Base-by-base conservation (phyloP, 805 yeast genomes). In the Saccharomycopsis fibuligera region DNA sequence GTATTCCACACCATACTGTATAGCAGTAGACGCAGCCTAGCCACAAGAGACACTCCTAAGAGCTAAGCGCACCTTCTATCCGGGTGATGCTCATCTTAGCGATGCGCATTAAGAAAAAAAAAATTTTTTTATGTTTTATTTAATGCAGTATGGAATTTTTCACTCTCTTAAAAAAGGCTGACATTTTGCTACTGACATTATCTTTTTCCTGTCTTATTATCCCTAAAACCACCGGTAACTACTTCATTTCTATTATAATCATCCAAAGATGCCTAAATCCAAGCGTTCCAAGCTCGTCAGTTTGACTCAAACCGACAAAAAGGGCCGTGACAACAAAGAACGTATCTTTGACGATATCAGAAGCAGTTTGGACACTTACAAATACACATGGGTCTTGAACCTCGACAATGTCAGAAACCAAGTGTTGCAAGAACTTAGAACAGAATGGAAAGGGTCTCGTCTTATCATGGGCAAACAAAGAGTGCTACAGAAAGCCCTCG, bases 211-310 rank as follows among this genome's bases (percentile, higher is more conserved):
- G 8, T 35, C 14, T 35, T 14, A 35, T 35, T 6, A 35, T 10
- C 37, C 19, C n/a, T n/a, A n/a, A n/a, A n/a, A n/a, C n/a, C n/a
- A n/a, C n/a, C n/a, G n/a, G n/a, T n/a, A n/a, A n/a, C n/a, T n/a
- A n/a, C 12, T 16, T 30, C 16, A 6, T 14, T 3, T 16, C 29
- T 31, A 31, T 23, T 31, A 10, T 25, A 45, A 40, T 6, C 27
- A 40, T 21, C 23, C 16, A 27, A 70, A 57, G 50, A 91, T 91
- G 99, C 97, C 99, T 54, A 87, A 96, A 77, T 89, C 97, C 33
- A 90, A 82, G 66, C 91, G 98, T 78, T 84, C 96, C 58, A 93
- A 87, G 81, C 82, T 90, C 58, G 95, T 93, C 53, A 86, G 98
- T 12, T 74, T 93, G 59, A 93, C 99, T 35, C 91, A 91, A 64